phyloP scores from a whole-genome alignment of 805 yeast genomes.

The Metschnikowia borealis region DNA sequence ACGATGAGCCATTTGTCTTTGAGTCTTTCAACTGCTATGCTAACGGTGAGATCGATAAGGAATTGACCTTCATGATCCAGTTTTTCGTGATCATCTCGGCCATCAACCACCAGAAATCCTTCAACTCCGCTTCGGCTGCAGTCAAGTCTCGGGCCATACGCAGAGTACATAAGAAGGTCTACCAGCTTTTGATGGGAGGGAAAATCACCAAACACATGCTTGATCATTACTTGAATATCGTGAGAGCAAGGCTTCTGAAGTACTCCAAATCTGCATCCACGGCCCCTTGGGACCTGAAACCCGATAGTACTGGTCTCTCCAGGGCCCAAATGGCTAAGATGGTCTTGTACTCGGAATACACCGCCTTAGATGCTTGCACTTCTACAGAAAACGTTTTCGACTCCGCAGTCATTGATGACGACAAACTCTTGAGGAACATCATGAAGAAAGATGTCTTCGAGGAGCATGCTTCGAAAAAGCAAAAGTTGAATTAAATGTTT shows the following conservation, averaged over 20 bases:
- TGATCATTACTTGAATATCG: slow-evolving; percentile 28
- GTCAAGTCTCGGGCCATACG: slow-evolving; percentile 28
- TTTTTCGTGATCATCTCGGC: slow-evolving; percentile 37
- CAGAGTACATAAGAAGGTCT: slow-evolving; percentile 55
- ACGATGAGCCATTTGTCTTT: slow-evolving; percentile 38
- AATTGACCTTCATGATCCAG: slow-evolving; percentile 52
- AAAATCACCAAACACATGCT: slow-evolving; percentile 42
- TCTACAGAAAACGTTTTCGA: slow-evolving; percentile 26
- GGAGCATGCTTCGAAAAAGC: slow-evolving; percentile 15
- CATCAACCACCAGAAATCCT: slow-evolving; percentile 22
- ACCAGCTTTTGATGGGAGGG: slow-evolving; percentile 53
- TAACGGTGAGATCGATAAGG: slow-evolving; percentile 58
- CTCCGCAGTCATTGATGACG: slow-evolving; percentile 51
- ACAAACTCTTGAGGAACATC: slow-evolving; percentile 54
- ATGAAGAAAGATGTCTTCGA: slow-evolving; percentile 41
- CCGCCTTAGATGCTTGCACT: slow-evolving; percentile 43
- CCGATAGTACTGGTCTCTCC: background rate
- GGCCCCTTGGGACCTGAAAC: background rate
- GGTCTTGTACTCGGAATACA: slow-evolving; percentile 54
- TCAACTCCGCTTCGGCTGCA: slow-evolving; percentile 24
- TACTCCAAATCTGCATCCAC: slow-evolving; percentile 42
- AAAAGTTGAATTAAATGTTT: slow-evolving; percentile 16
- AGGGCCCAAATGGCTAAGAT: slow-evolving; percentile 45
- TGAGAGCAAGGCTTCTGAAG: slow-evolving; percentile 35
- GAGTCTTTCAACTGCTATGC: slow-evolving; percentile 62